Conservation (phyloP, 306 rosid species). For the Ammopiptanthus mongolicus region DNA sequence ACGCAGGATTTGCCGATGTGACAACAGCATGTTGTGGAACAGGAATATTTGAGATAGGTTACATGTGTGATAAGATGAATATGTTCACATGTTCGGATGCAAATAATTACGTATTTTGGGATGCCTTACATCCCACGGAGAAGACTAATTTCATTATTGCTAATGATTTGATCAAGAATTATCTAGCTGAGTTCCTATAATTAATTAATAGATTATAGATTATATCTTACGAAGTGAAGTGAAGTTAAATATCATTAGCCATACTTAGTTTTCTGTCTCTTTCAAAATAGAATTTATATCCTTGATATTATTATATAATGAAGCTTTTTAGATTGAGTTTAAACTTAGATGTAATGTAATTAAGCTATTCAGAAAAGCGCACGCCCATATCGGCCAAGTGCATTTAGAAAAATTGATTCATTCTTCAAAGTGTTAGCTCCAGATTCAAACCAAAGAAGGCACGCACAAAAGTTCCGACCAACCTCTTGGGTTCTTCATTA, state of each 20-base stretch:
- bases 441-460: not conserved
- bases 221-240: too few relatives aligned
- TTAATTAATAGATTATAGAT: not conserved
- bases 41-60: slow-evolving; percentile 53
- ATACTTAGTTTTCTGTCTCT: not conserved
- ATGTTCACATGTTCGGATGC: slow-evolving; percentile 59
- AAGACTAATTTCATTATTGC: slow-evolving; percentile 46
- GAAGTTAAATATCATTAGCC: not conserved
- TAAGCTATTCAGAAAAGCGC: too few relatives aligned
- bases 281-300: not conserved
- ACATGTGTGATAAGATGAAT: slow-evolving; percentile 31
- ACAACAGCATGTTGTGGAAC: slow-evolving; percentile 59
- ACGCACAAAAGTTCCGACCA: too few relatives aligned
- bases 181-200: slow-evolving; percentile 31
- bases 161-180: slow-evolving; percentile 24
- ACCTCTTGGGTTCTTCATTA: too few relatives aligned
- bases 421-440: not conserved
- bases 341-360: too few relatives aligned
- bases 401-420: not conserved
- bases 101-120: slow-evolving; percentile 51
- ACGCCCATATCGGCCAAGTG: too few relatives aligned
- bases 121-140: slow-evolving; percentile 56
- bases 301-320: not conserved
- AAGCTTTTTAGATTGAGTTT: not conserved
- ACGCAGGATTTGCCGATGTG: slow-evolving; percentile 43